Conservation (phyloP, 257 asterid genomes). For the Plantago major region DNA sequence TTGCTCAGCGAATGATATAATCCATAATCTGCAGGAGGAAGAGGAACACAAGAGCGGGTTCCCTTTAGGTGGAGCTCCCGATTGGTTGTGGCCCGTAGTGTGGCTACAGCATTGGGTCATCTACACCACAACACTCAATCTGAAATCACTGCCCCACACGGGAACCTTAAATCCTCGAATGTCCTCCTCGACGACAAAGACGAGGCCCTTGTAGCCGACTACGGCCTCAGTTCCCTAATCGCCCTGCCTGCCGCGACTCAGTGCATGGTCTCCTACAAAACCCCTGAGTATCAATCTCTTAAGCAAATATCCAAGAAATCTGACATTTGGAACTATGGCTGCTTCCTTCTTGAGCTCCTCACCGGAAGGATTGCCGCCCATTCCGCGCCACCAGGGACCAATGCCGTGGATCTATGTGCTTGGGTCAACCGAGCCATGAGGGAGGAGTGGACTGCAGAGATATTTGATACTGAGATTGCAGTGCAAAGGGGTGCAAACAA, state of each 20-base stretch:
- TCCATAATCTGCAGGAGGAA: conserved; percentile 36
- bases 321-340: conserved; percentile 81
- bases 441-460: conserved; percentile 96
- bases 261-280: conserved; percentile 51
- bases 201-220: conserved; percentile 45
- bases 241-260: conserved; percentile 50
- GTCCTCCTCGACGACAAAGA: conserved; percentile 55
- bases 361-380: conserved; percentile 54
- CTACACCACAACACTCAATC: conserved; percentile 46
- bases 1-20: not conserved
- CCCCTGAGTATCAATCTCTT: conserved; percentile 55
- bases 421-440: conserved; percentile 85
- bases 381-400: conserved; percentile 49
- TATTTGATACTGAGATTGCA: conserved; percentile 70
- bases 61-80: conserved; percentile 67
- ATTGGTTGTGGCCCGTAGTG: conserved; percentile 48
- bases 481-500: conserved; percentile 56
- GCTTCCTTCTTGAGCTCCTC: conserved; percentile 62
- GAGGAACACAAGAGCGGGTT: conserved; percentile 46
- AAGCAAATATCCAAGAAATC: conserved; percentile 52
- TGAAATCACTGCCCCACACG: conserved; percentile 51
- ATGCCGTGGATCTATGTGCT: conserved; percentile 57
- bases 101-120: conserved; percentile 53
- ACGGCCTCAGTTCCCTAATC: conserved; percentile 52
- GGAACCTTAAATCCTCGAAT: conserved; percentile 65